Evolutionary conservation across 2,329 filamentous ascomycete species (phyloP), one percentile per base, ranked within the genome.

Genomic region (Rutstroemia sp.): DNA sequence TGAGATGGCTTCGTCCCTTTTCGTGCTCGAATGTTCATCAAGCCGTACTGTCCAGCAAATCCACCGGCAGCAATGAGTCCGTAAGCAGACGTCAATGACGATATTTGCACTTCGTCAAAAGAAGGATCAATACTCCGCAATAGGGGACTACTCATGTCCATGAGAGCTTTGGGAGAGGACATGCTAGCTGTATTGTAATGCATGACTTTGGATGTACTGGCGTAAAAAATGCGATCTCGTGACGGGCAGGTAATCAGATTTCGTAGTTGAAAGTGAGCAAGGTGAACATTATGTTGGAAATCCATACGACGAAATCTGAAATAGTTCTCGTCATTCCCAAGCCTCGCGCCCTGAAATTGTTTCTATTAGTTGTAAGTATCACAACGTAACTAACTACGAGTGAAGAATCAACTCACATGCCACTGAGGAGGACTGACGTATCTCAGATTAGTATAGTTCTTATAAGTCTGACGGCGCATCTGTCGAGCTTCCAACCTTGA

Each of bases 241-340:
- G 79, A 80, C 5, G 79, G 74, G 63, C 78, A 78, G 2, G 80
- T 80, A 19, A 87, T 70, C 16, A 85, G 73, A 63, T 84, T 84
- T 45, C 84, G 80, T 12, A 87, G 73, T 65, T 87, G 84, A 59
- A 86, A 87, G 69, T 87, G 84, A n/a, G 80, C 73, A 17, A 86
- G 69, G 58, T 76, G 73, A 23, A 82, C 72, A 51, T 82, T 73
- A 19, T 73, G 73, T 47, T 76, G 73, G 44, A 85, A 73, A 58
- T 79, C 74, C 75, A 83, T 83, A 40, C 72, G 75, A 42, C 74
- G 75, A 65, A 85, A 87, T 51, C 76, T 75, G 64, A 84, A 84
- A 65, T 78, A 84, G 49, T 68, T 64, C 36, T 71, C 65, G 16
- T 61, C 51, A 47, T 70, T 61, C 2, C 21, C 17, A 51, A 65